Conservation (phyloP, 306 rosid species). For the Senna siamea region DNA sequence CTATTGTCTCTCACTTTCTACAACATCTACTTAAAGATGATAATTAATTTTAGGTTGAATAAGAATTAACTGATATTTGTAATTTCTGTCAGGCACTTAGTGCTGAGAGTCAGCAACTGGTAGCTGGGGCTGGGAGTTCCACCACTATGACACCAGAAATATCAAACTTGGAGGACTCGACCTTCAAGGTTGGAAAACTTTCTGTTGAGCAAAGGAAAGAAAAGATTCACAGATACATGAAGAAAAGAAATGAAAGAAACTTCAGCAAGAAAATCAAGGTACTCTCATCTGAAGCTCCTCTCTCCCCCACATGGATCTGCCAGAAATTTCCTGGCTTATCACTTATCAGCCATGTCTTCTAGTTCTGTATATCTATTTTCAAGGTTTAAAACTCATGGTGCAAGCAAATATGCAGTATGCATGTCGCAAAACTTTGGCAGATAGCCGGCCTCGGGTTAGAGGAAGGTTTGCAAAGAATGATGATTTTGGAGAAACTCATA, state of each 20-base stretch:
- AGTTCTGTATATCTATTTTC: not conserved
- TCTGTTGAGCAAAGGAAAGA: conserved; percentile 92
- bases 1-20: conserved; percentile 30
- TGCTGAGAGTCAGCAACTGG: conserved; percentile 69
- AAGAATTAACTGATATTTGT: conserved; percentile 23
- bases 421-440: conserved; percentile 93
- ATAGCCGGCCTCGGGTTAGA: conserved; percentile 94
- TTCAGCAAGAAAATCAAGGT: conserved; percentile 99
- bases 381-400: conserved; percentile 29
- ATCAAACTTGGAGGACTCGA: conserved; percentile 77
- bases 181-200: conserved; percentile 85
- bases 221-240: conserved; percentile 95
- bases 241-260: conserved; percentile 91
- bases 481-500: conserved; percentile 74
- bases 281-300: not conserved
- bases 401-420: conserved; percentile 71
- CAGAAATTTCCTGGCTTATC: too few species aligned
- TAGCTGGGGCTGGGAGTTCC: conserved; percentile 63
- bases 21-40: conserved; percentile 27
- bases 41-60: not conserved
- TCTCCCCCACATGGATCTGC: not conserved
- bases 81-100: conserved; percentile 56
- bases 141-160: conserved; percentile 72
- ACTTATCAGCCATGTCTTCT: too few species aligned
- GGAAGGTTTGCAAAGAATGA: conserved; percentile 98